Evolutionary conservation across 768 basidiomycete species (phyloP).

Genomic region (Paxillus involutus): DNA sequence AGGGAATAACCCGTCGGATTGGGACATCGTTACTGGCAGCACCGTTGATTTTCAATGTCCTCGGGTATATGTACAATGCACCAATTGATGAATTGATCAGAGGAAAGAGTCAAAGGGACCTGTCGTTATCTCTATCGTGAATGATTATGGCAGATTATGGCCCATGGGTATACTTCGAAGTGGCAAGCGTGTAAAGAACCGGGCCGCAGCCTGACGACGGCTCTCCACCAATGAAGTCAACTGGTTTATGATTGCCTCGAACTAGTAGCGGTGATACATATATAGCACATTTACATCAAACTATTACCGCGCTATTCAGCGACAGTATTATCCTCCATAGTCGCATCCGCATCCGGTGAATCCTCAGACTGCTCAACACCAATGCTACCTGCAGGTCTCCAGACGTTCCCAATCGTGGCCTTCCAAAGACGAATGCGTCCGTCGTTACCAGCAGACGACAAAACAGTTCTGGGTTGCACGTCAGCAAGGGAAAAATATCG

Average conservation of each 20-base stretch:
- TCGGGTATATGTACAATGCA: background rate
- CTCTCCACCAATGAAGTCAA: background rate
- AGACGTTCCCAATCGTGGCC: constrained; percentile 78
- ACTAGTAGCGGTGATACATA: background rate
- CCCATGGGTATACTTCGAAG: background rate
- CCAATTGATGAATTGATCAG: background rate
- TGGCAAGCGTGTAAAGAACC: background rate
- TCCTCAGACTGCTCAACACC: constrained; percentile 76
- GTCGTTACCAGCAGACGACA: constrained; percentile 84
- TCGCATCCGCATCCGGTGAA: constrained; percentile 39
- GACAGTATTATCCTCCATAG: constrained; percentile 42
- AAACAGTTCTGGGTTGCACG: constrained; percentile 57
- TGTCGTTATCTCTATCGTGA: background rate
- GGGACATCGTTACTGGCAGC: constrained; percentile 16
- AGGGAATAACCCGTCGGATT: constrained; percentile 24
- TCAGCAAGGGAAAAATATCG: constrained; percentile 1
- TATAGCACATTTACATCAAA: background rate
- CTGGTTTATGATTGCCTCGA: background rate
- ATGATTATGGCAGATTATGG: background rate
- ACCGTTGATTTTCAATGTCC: background rate
- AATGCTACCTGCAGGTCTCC: constrained; percentile 80
- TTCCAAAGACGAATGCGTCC: constrained; percentile 85
- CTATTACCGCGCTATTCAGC: constrained; percentile 28
- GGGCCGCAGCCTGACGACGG: background rate
- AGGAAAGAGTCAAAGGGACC: background rate